These are phyloP conservation scores for thale cress (Arabidopsis thaliana) DNA, from an alignment of 345 rosid species.

Conservation along the genomic window TAIR10.1 NC_003075.7:12012501-12013000, in stretches of 20 bases:
- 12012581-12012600: constrained; percentile 22
- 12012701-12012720: constrained; percentile 17
- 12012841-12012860: constrained; percentile 60
- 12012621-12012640: not conserved
- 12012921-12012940: constrained; percentile 91
- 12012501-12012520: constrained; percentile 32
- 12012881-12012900: constrained; percentile 54
- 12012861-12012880: constrained; percentile 74
- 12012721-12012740: constrained; percentile 9
- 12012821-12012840: constrained; percentile 50
- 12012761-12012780: constrained; percentile 40
- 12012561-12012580: constrained; percentile 50
- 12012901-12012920: constrained; percentile 78
- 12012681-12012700: constrained; percentile 19
- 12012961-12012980: constrained; percentile 70
- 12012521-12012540: constrained; percentile 31
- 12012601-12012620: constrained; percentile 11
- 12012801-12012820: constrained; percentile 55
- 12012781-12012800: constrained; percentile 41
- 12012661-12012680: constrained; percentile 12
- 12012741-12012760: constrained; percentile 51
- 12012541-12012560: constrained; percentile 50
- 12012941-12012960: constrained; percentile 94
- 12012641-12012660: constrained; percentile 29
- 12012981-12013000: constrained; percentile 54